phyloP scores from a whole-genome alignment of 225 moss, liverwort and hornwort species.

The Marchantia paleacea region DNA sequence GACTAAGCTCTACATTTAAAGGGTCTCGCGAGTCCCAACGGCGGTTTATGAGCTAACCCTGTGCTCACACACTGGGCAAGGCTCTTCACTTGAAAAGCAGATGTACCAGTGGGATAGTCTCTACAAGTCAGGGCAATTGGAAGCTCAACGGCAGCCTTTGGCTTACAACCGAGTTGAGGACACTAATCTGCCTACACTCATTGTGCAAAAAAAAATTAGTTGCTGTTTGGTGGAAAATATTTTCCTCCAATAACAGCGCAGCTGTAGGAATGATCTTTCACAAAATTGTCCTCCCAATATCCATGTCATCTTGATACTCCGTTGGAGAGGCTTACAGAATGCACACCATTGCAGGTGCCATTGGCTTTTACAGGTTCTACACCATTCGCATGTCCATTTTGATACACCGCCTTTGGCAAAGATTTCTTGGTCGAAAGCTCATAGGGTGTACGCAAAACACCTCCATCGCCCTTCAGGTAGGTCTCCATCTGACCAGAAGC shows the following conservation, averaged over 20 bases:
- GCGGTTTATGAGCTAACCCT: constrained; percentile 7
- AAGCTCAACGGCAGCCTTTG: constrained; percentile 16
- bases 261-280: constrained; percentile 10
- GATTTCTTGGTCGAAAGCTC: constrained; percentile 1
- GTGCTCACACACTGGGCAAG: constrained; percentile 5
- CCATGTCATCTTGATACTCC: constrained; percentile 19
- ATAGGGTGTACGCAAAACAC: not conserved
- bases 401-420: constrained; percentile 12
- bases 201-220: not conserved
- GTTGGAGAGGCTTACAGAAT: constrained; percentile 19
- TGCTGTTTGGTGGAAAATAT: not conserved
- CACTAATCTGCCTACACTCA: constrained; percentile 15
- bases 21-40: constrained; percentile 12
- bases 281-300: not conserved
- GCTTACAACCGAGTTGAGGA: constrained; percentile 2
- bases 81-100: constrained; percentile 13
- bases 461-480: constrained; percentile 38
- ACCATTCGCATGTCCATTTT: constrained; percentile 26
- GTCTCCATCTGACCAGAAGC: constrained; percentile 68
- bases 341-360: constrained; percentile 17
- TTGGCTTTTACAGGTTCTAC: constrained; percentile 11
- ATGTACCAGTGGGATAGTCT: constrained; percentile 13
- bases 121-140: constrained; percentile 13
- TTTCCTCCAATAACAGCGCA: not conserved
- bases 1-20: constrained; percentile 4